Evolutionary conservation across 768 basidiomycete genomes (phyloP).

Genomic region (Coprinopsis sp.): DNA sequence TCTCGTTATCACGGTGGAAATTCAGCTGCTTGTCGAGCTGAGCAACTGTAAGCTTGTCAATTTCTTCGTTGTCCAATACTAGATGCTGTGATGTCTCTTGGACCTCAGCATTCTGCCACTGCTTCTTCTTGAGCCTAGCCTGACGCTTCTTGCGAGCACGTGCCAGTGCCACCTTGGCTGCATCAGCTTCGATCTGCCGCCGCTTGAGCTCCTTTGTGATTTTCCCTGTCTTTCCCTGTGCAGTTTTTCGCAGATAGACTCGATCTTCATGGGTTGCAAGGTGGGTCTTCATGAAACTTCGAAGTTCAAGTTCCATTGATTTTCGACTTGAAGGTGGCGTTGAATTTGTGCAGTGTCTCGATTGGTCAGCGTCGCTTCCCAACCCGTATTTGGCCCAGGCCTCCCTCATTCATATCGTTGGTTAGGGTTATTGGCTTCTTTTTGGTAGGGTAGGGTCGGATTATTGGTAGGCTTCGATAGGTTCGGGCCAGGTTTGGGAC

Average conservation of each 20-base stretch:
- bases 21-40: constrained; percentile 13
- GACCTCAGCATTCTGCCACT: neutral
- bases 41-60: constrained; percentile 1
- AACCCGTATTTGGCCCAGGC: constrained; percentile 14
- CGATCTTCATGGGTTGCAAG: constrained; percentile 9
- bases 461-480: no score
- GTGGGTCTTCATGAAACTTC: neutral
- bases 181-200: no score
- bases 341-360: constrained; percentile 15
- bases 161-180: no score
- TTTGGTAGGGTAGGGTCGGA: no score
- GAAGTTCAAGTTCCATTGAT: constrained; percentile 14
- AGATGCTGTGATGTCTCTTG: constrained; percentile 7
- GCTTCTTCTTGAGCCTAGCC: neutral
- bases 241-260: constrained; percentile 3
- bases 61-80: constrained; percentile 2
- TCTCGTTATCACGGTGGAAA: constrained; percentile 12
- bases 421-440: no score
- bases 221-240: constrained; percentile 3
- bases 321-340: constrained; percentile 1
- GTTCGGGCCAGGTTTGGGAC: no score
- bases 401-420: constrained; percentile 27
- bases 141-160: constrained; percentile 10
- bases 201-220: no score
- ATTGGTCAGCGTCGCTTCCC: neutral